These are phyloP conservation scores for Irpex rosettiformis DNA, from an alignment of 1,284 basidiomycete species.

Conservation along the genomic window DNA sequence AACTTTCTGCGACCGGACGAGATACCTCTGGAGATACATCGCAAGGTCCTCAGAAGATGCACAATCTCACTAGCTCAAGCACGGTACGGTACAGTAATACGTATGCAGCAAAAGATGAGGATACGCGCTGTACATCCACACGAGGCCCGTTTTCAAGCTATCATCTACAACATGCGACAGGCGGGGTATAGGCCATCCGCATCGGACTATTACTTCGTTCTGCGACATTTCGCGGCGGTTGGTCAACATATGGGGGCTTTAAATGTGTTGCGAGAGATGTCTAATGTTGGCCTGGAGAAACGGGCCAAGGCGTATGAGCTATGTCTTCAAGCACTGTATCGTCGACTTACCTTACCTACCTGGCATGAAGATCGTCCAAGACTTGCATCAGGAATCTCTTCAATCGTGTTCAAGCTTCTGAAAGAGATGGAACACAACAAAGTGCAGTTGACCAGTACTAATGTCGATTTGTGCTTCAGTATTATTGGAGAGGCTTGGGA, in stretches of 20 bases:
- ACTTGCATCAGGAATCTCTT: conserved; percentile 39
- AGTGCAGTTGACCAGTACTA: conserved; percentile 50
- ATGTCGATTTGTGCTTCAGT: conserved; percentile 62
- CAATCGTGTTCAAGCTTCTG: conserved; percentile 48
- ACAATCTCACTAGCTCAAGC: conserved; percentile 43
- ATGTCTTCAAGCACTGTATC: conserved; percentile 62
- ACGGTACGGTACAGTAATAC: conserved; percentile 39
- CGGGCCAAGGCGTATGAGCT: conserved; percentile 55
- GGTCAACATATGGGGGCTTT: conserved; percentile 60
- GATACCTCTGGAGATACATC: conserved; percentile 63
- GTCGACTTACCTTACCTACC: conserved; percentile 58
- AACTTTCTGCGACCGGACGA: conserved; percentile 39
- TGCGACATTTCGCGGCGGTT: conserved; percentile 69
- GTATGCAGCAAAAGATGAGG: conserved; percentile 31
- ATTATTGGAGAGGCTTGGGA: conserved; percentile 64
- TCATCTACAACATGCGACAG: conserved; percentile 66
- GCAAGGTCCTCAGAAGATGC: conserved; percentile 62
- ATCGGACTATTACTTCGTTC: conserved; percentile 69
- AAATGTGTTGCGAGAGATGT: conserved; percentile 59
- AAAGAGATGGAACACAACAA: conserved; percentile 48
- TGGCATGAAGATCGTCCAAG: conserved; percentile 29
- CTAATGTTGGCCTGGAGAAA: conserved; percentile 40
- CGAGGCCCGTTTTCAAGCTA: conserved; percentile 58
- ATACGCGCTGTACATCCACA: conserved; percentile 41
- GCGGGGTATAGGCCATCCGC: conserved; percentile 46